Percentiles rank a stretch among this genome's conserved stretches.
Conservation (phyloP, 2,329 filamentous ascomycete species). For the Colletotrichum sp. region DNA sequence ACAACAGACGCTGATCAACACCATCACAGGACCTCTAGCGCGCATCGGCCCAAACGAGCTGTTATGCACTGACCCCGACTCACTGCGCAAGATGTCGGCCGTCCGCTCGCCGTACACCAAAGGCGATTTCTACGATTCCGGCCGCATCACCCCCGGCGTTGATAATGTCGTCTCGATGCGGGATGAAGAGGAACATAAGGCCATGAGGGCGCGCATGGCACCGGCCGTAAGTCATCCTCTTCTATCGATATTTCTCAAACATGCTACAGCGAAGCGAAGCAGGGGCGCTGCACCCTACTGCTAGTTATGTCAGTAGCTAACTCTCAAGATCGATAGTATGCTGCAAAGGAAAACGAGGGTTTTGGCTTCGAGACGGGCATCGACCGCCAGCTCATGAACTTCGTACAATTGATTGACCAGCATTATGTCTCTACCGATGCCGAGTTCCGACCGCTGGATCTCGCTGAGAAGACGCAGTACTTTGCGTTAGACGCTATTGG, state of each 20-base stretch:
- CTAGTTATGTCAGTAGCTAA: not conserved
- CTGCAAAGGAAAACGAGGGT: constrained; percentile 52
- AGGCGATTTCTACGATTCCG: constrained; percentile 40
- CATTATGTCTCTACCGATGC: constrained; percentile 49
- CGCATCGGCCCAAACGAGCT: constrained; percentile 49
- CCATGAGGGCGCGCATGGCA: constrained; percentile 48
- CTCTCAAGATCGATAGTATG: constrained; percentile 42
- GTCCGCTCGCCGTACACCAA: constrained; percentile 41
- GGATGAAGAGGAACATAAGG: constrained; percentile 38
- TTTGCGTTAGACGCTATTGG: constrained; percentile 61
- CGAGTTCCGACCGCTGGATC: constrained; percentile 45
- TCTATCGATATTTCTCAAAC: not conserved
- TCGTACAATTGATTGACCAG: constrained; percentile 50
- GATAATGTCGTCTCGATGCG: constrained; percentile 41
- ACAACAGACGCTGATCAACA: constrained; percentile 12
- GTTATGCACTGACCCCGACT: constrained; percentile 41
- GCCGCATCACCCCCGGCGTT: constrained; percentile 39
- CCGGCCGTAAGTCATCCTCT: constrained; percentile 39
- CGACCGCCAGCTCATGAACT: constrained; percentile 40
- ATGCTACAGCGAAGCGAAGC: not conserved
- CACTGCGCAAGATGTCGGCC: constrained; percentile 34
- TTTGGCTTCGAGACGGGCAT: constrained; percentile 46
- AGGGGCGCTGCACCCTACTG: not conserved
- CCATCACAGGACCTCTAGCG: constrained; percentile 34
- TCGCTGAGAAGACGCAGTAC: constrained; percentile 55